Base-by-base conservation (phyloP, 768 basidiomycete genomes). In the Galerina sulciceps region DNA sequence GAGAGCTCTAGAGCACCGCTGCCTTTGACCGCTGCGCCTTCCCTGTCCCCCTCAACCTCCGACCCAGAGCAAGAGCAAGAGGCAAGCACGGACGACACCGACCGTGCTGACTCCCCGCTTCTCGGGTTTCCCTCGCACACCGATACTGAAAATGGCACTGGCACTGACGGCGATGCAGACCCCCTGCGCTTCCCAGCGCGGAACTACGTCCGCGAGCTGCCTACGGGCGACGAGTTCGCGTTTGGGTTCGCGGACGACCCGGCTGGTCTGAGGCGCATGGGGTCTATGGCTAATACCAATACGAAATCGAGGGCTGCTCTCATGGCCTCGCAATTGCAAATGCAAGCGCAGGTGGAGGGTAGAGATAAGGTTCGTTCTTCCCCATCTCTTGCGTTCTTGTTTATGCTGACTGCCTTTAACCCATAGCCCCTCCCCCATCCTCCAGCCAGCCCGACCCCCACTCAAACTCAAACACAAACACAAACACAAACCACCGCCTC, bases 81-180 rank as follows among this genome's bases (percentile, higher is more conserved):
- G 31, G 15, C 42, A 6, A n/a, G 10, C 1, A 4, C 53, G 2
- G 41, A 9, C 43, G 31, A 41, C 9, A 10, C 22, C n/a, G 57
- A 58, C 50, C 49, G 57, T 42, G 49, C 57, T 17, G 57, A 58
- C 57, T 58, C 57, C 20, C 57, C 57, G 1, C 42, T 58, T 22
- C 43, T 58, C 20, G 57, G 57, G 15, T 52, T 51, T 41, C 31
- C 34, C 11, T 17, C 23, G 1, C 6, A 18, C 49, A 36, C 37
- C 40, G 49, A 51, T 11, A 18, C 23, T 1, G 17, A 20, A 6
- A 18, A 4, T 4, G 8, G 17, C n/a, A 5, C 35, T 17, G 35
- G 14, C 14, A 11, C 41, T 22, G 26, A 17, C 13, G 10, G 6
- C 15, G 22, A 14, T 41, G 17, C 53, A 34, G 34, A 46, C 35